These are phyloP conservation scores for Cyamopsis tetragonoloba DNA, from an alignment of 306 rosid species.

Conservation along the genomic window DNA sequence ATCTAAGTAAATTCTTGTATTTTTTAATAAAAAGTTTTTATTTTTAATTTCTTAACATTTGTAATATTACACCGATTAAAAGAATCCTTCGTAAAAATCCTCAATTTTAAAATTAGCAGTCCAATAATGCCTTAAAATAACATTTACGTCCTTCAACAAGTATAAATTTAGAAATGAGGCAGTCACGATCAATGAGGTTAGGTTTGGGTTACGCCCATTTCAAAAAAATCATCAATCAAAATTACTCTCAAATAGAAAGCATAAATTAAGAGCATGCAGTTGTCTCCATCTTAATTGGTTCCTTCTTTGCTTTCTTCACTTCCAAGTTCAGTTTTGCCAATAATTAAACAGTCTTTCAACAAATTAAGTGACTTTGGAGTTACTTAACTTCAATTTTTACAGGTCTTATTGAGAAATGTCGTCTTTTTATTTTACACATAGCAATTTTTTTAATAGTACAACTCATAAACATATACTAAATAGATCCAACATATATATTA, in stretches of 20 bases:
- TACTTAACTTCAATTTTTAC: too few relatives aligned
- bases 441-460: too few relatives aligned
- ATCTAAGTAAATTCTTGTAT: too few relatives aligned
- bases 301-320: constrained; percentile 33
- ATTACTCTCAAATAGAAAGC: constrained; percentile 9
- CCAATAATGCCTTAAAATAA: constrained; percentile 10
- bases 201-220: constrained; percentile 26
- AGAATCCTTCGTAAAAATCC: background rate
- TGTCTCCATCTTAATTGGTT: background rate
- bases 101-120: background rate
- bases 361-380: too few relatives aligned
- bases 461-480: too few relatives aligned
- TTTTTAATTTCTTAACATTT: too few relatives aligned
- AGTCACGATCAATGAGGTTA: constrained; percentile 25
- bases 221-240: constrained; percentile 5
- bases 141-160: background rate
- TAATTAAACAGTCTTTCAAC: background rate
- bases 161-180: background rate
- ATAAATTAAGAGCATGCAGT: background rate
- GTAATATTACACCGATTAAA: too few relatives aligned
- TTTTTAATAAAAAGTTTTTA: too few relatives aligned
- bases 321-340: constrained; percentile 20
- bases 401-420: too few relatives aligned
- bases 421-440: too few relatives aligned
- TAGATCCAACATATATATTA: too few relatives aligned